Percentiles rank a stretch among this genome's conserved stretches.
These are phyloP conservation scores for Shiraia bambusicola DNA, from an alignment of 2,329 filamentous ascomycete species.

Conservation along the genomic window DNA sequence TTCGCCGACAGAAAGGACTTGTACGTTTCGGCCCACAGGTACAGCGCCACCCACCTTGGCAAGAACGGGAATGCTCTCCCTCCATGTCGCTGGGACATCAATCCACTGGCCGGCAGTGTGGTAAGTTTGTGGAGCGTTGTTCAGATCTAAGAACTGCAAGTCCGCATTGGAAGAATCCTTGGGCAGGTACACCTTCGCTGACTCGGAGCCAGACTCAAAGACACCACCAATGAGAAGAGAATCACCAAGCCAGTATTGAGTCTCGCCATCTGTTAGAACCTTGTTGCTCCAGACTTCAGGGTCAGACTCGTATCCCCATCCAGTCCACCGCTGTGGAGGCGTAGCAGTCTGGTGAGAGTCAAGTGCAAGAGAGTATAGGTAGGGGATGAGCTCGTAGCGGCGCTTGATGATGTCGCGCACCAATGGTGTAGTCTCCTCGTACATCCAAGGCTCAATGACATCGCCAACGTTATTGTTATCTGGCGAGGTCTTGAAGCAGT, in stretches of 20 bases:
- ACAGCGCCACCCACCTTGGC: conserved; percentile 58
- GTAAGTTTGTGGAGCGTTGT: conserved; percentile 62
- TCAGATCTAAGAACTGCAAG: conserved; percentile 63
- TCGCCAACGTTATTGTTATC: conserved; percentile 67
- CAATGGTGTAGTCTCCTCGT: conserved; percentile 64
- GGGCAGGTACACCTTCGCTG: conserved; percentile 64
- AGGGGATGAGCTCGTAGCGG: conserved; percentile 71
- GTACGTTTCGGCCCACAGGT: conserved; percentile 54
- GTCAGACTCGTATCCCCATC: conserved; percentile 71
- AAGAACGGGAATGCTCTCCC: conserved; percentile 57
- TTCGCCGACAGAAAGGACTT: conserved; percentile 56
- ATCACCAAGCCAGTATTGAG: conserved; percentile 73
- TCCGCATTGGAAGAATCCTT: conserved; percentile 45
- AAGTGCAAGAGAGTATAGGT: conserved; percentile 67
- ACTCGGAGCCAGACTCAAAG: conserved; percentile 60
- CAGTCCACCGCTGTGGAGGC: conserved; percentile 70
- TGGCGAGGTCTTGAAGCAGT: conserved; percentile 73
- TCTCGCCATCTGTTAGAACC: conserved; percentile 62
- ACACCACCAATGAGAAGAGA: conserved; percentile 67
- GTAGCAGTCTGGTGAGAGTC: conserved; percentile 62
- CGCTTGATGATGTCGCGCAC: conserved; percentile 68
- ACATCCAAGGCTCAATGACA: conserved; percentile 79
- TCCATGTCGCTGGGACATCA: conserved; percentile 54
- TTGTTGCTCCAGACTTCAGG: conserved; percentile 63
- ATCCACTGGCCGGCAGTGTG: conserved; percentile 58